Conservation (phyloP, 805 yeast genomes). For the Candida coquimbonensis region DNA sequence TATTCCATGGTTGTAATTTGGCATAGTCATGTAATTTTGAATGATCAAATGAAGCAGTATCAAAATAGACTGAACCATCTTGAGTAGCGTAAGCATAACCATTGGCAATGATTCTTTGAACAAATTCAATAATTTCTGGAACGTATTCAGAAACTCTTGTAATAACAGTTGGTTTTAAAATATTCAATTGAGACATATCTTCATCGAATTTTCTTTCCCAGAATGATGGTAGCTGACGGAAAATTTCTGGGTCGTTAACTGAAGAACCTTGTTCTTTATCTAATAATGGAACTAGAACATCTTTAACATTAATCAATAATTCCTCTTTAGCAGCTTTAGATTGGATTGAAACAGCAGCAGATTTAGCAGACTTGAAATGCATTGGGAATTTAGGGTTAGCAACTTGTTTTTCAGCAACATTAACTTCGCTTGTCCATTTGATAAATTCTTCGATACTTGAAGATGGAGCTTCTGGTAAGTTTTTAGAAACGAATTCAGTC, state of each 20-base stretch:
- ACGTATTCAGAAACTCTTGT: conserved; percentile 95
- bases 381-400: conserved; percentile 81
- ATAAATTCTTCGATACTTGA: conserved; percentile 31
- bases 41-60: conserved; percentile 74
- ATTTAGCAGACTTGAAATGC: conserved; percentile 59
- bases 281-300: conserved; percentile 64
- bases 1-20: conserved; percentile 97
- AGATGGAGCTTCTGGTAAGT: conserved; percentile 40
- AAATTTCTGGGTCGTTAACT: conserved; percentile 79
- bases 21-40: conserved; percentile 77
- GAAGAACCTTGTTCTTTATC: conserved; percentile 68
- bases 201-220: conserved; percentile 84
- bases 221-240: conserved; percentile 72
- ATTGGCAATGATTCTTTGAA: conserved; percentile 61
- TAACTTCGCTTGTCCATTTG: conserved; percentile 44
- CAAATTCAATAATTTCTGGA: conserved; percentile 84
- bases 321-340: conserved; percentile 25
- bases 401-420: conserved; percentile 42
- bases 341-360: conserved; percentile 18
- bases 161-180: conserved; percentile 74
- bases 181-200: conserved; percentile 84
- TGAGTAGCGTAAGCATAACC: conserved; percentile 79
- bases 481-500: conserved; percentile 41
- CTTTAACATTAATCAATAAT: conserved; percentile 53
- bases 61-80: conserved; percentile 96